These are phyloP conservation scores for Uronychia setigera DNA, from an alignment of 73 alveolate genomes.

Conservation along the genomic window DNA sequence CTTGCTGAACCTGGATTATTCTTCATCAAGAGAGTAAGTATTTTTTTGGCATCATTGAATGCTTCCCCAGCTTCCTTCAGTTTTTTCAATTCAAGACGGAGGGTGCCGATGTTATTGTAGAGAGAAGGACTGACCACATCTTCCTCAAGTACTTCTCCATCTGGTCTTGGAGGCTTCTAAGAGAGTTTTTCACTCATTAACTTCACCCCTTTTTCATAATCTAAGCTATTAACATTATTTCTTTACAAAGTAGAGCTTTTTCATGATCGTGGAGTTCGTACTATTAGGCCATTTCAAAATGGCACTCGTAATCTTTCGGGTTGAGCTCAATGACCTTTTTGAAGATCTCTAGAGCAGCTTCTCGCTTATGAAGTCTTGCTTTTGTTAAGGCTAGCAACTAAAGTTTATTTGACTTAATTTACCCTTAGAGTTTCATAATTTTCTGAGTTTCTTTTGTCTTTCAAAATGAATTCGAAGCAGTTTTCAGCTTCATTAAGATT, in stretches of 20 bases:
- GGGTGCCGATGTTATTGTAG: conserved; percentile 38
- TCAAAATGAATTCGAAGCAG: conserved; percentile 26
- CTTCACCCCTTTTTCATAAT: conserved; percentile 36
- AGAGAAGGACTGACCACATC: conserved; percentile 9
- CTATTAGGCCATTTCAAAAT: conserved; percentile 26
- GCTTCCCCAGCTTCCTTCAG: conserved; percentile 26
- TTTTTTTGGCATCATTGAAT: conserved; percentile 10
- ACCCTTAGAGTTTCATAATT: conserved; percentile 13
- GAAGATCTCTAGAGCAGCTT: conserved; percentile 27
- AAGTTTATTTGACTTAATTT: background rate
- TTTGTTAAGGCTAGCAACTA: conserved; percentile 8
- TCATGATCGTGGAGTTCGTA: conserved; percentile 31
- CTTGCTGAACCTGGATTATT: background rate
- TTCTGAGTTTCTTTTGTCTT: conserved; percentile 5
- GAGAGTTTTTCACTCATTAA: conserved; percentile 1
- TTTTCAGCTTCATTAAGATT: conserved; percentile 21
- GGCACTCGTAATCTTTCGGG: conserved; percentile 33
- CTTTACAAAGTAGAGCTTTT: conserved; percentile 29
- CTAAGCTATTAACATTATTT: background rate
- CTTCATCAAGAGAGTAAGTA: background rate
- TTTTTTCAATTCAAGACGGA: conserved; percentile 17
- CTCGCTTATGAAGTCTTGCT: conserved; percentile 31
- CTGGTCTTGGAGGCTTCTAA: background rate
- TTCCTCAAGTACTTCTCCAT: background rate
- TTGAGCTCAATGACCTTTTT: conserved; percentile 16